Base-by-base conservation (phyloP, 495 filamentous ascomycete genomes). In the Aspergillus mulundensis region DNA sequence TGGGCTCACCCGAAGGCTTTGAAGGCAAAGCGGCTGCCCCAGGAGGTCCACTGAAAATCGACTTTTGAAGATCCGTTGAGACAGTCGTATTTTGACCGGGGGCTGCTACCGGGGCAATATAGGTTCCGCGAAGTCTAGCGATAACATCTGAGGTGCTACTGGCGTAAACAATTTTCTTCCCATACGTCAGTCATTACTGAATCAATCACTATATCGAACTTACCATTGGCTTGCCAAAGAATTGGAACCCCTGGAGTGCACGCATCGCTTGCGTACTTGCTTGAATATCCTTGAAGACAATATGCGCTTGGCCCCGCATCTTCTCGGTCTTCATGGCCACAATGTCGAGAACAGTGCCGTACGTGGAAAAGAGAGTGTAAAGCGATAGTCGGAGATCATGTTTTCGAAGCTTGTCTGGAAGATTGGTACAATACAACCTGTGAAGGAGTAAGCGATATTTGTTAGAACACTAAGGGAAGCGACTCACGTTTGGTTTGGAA, bases 271-370 rank as follows among this genome's bases (percentile, higher is more conserved):
- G 89, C 28, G 91, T 94, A 43, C 90, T 91, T 3, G 86, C 81
- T 54, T 93, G 86, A 12, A 92, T 75, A 66, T 99, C 94, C 56
- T 88, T 84, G 69, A 90, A 97, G 3, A 92, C 89, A 44, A 99
- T 77, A 66, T 97, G 92, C 49, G 94, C 95, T 69, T 97, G 94
- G 2, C 94, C 94, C 34, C 95, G 88, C 87, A 96, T 92, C 72
- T 91, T 91, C 63, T 76, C 76, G 0, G 89, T 94, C 71, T 89
- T 91, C 63, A 96, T 77, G 30, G 89, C 87, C 30, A 95, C 88
- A n/a, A 99, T 85, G 66, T 97, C 94, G 46, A 99, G 82, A 14
- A 99, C 88, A 8, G 89, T 84, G 19, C 95, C 95, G 68, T 97
- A 93, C 25, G 91, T 96, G 11, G 89, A 87, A 65, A 97, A 99